These are phyloP conservation scores for Sphaerobolus stellatus DNA, from an alignment of 1,284 basidiomycete genomes.

Conservation along the genomic window DNA sequence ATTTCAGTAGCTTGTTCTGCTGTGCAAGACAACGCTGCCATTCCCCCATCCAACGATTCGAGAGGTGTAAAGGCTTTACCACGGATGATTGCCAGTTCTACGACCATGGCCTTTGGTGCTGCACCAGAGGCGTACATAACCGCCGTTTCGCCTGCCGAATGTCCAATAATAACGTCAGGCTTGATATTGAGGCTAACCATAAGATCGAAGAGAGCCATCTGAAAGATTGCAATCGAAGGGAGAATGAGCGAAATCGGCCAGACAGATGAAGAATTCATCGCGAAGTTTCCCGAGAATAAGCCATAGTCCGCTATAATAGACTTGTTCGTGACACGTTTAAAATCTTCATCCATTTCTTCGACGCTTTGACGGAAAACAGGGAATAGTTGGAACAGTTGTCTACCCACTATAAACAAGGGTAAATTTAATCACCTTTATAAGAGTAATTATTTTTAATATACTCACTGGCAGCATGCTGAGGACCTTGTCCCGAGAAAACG, in stretches of 20 bases:
- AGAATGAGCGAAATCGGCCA: conserved; percentile 34
- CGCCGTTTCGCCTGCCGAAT: conserved; percentile 44
- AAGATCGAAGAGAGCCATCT: conserved; percentile 44
- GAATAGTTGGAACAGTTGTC: conserved; percentile 35
- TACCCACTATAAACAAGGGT: conserved; percentile 37
- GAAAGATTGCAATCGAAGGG: conserved; percentile 41
- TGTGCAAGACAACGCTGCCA: conserved; percentile 43
- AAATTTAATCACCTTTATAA: too few species aligned
- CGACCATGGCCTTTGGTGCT: conserved; percentile 35
- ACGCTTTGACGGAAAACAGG: conserved; percentile 37
- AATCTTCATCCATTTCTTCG: conserved; percentile 34
- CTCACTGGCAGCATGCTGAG: too few species aligned
- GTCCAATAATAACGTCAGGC: conserved; percentile 39
- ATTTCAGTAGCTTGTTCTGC: conserved; percentile 23
- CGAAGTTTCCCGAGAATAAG: background rate
- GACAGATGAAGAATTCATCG: conserved; percentile 18
- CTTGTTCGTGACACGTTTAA: conserved; percentile 27
- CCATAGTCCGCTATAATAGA: conserved; percentile 11
- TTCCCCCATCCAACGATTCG: conserved; percentile 35
- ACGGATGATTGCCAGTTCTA: conserved; percentile 41
- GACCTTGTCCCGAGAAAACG: conserved; percentile 42
- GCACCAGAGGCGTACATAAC: conserved; percentile 44
- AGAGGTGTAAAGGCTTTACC: conserved; percentile 34
- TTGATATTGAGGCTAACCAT: conserved; percentile 33
- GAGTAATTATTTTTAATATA: too few species aligned